Percentiles rank a stretch among this genome's conserved stretches.
Conservation (phyloP, 768 basidiomycete species). For the Lactarius indigo region DNA sequence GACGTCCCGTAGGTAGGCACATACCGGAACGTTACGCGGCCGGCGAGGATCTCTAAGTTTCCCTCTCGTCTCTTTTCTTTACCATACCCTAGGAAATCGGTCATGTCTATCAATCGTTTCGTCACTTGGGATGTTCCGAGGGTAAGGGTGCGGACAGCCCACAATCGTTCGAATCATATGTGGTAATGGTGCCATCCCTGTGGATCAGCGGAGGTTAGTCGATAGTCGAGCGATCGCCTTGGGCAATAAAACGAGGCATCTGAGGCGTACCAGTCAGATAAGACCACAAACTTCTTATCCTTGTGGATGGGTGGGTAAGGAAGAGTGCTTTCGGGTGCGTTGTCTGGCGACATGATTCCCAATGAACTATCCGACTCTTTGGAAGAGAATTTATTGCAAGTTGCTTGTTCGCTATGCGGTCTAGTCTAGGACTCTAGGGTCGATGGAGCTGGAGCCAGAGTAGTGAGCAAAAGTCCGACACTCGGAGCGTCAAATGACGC, state of each 20-base stretch:
- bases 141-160: slow-evolving; percentile 28
- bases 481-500: background rate
- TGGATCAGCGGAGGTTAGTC: background rate
- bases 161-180: slow-evolving; percentile 92
- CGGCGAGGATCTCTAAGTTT: slow-evolving; percentile 70
- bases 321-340: slow-evolving; percentile 58
- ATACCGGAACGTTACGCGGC: slow-evolving; percentile 65
- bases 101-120: slow-evolving; percentile 55
- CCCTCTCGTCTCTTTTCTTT: slow-evolving; percentile 64
- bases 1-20: slow-evolving; percentile 10
- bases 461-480: background rate
- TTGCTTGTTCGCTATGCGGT: background rate
- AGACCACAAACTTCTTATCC: slow-evolving; percentile 79
- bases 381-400: background rate
- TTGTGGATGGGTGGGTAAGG: slow-evolving; percentile 78
- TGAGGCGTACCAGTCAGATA: slow-evolving; percentile 82
- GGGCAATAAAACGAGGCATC: background rate
- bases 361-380: background rate
- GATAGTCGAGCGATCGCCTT: background rate
- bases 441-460: background rate
- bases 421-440: background rate
- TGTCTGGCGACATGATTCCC: slow-evolving; percentile 18
- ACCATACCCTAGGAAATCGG: slow-evolving; percentile 89
- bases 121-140: background rate
- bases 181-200: slow-evolving; percentile 95